Base-by-base conservation (phyloP, 805 yeast genomes). In the Jamesozyma piceae region DNA sequence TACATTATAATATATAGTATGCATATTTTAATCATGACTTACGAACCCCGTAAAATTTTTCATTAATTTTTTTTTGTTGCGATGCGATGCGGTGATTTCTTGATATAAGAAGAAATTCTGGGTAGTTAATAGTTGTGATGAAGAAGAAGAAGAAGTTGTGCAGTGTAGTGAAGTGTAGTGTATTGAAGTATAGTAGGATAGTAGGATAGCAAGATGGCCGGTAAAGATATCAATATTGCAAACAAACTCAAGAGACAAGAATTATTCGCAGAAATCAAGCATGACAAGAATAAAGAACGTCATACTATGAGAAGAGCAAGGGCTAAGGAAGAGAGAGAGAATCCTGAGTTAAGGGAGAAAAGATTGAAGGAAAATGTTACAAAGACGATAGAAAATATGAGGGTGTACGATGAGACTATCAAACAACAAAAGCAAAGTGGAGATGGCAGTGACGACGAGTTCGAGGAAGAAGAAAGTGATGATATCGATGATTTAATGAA, bases 371-470 rank as follows among this genome's bases (percentile, higher is more conserved):
- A 73, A 43, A 87, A 88, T 60, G 77, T 83, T 2, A 87, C 96
- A 3, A 78, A 76, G 20, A 88, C 97, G 4, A 76, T 87, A 40
- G 97, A 88, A 53, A 72, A 77, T 42, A 84, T 83, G 70, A 70
- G 97, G 58, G 90, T 80, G 1, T 88, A 64, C 52, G 97, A 88
- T 60, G 96, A 89, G 62, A 84, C 95, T 1, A 80, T 86, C 17
- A 69, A 66, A 27, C 57, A 62, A 14, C 67, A 61, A 35, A 51
- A 64, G 68, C 10, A 11, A 8, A 11, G 11, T 6, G 28, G 28
- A 8, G 28, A 24, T 6, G 28, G 28, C 11, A 11, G 11, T 8
- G 28, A 24, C 6, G 69, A 56, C 29, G 73, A 50, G 24, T 6
- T 6, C 28, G 45, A 37, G 11, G 43, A 38, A 13, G 47, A 33